Evolutionary conservation across 2,329 filamentous ascomycete species (phyloP).

Genomic region (Aspergillus neoniger): DNA sequence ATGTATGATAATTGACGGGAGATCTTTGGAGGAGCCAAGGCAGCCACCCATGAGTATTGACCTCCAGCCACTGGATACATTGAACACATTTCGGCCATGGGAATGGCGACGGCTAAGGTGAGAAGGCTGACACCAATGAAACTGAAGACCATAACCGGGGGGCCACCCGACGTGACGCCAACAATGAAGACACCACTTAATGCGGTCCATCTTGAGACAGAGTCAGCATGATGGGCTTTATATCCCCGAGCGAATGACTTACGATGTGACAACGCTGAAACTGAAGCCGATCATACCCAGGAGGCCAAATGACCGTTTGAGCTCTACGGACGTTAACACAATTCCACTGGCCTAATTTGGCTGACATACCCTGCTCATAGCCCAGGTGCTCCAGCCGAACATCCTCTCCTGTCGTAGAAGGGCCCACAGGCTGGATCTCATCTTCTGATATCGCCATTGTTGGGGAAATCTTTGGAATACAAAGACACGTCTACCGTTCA

Average conservation of each 20-base stretch:
- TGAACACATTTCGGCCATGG: conserved; percentile 62
- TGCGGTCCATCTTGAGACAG: conserved; percentile 53
- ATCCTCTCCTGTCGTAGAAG: conserved; percentile 33
- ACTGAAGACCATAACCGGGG: conserved; percentile 61
- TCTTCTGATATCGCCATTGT: conserved; percentile 25
- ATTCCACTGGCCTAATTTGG: not conserved
- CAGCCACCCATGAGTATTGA: conserved; percentile 61
- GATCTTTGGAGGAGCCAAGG: conserved; percentile 54
- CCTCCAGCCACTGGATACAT: conserved; percentile 59
- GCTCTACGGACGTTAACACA: conserved; percentile 41
- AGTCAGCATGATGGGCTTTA: not conserved
- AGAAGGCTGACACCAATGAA: conserved; percentile 57
- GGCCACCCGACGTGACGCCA: conserved; percentile 57
- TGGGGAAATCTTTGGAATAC: not conserved
- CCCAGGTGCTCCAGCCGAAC: conserved; percentile 41
- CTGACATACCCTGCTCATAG: conserved; percentile 40
- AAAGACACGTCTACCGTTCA: not conserved
- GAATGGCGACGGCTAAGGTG: conserved; percentile 57
- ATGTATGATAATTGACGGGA: conserved; percentile 48
- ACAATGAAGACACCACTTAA: conserved; percentile 59
- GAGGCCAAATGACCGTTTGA: conserved; percentile 58
- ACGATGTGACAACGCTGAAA: conserved; percentile 60
- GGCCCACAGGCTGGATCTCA: conserved; percentile 24
- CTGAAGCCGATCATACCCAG: conserved; percentile 62
- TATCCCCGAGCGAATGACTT: not conserved